These are phyloP conservation scores for Maudiozyma humilis DNA, from an alignment of 1,139 yeast species.

Conservation along the genomic window DNA sequence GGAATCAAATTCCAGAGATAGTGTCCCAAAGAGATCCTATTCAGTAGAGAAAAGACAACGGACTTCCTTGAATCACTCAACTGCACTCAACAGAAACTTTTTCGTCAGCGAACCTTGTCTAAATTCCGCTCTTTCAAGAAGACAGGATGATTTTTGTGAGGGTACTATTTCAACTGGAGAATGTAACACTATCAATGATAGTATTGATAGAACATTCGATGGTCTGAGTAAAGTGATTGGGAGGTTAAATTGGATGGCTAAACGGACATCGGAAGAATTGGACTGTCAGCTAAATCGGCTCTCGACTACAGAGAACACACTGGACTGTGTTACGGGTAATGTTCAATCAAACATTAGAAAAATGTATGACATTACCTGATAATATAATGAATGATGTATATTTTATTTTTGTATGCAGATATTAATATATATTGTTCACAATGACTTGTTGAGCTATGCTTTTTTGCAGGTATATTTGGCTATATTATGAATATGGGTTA, in stretches of 20 bases:
- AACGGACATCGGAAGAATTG: conserved; percentile 47
- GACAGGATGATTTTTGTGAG: too few relatives aligned
- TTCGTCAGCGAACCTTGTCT: too few relatives aligned
- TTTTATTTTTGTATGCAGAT: not conserved
- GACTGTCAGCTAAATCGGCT: conserved; percentile 46
- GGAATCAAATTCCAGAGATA: too few relatives aligned
- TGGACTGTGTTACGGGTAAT: conserved; percentile 46
- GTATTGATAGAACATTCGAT: conserved; percentile 47
- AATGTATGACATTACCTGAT: not conserved
- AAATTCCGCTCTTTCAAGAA: too few relatives aligned
- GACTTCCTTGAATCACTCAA: too few relatives aligned
- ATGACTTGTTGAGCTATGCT: too few relatives aligned
- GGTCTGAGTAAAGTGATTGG: conserved; percentile 42
- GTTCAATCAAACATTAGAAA: conserved; percentile 34
- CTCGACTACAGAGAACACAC: conserved; percentile 43
- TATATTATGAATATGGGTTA: too few relatives aligned
- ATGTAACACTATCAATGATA: conserved; percentile 37
- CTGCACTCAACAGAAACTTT: too few relatives aligned
- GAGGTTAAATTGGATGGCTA: conserved; percentile 44
- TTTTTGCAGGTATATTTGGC: too few relatives aligned
- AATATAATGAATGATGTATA: not conserved
- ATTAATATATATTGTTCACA: not conserved
- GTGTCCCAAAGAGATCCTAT: too few relatives aligned
- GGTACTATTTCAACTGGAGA: conserved; percentile 39
- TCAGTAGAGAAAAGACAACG: too few relatives aligned